Percentiles rank a stretch among this genome's conserved stretches.
phyloP scores from a whole-genome alignment of 306 rosid species.

The Trifolium fragiferum region DNA sequence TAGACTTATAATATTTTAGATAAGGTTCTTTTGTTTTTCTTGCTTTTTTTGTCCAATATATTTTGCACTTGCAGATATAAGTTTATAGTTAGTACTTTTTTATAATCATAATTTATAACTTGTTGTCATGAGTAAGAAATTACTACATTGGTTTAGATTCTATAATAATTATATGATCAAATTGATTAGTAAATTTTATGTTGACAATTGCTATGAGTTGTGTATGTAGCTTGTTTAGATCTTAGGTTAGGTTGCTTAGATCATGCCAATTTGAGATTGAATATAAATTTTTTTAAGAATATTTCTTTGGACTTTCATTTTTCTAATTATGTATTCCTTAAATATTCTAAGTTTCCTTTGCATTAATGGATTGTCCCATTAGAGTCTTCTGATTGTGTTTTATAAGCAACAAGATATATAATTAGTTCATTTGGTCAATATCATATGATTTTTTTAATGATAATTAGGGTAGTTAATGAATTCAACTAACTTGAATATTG shows the following conservation, averaged over 20 bases:
- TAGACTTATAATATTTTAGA: constrained; percentile 41
- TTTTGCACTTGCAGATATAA: background rate
- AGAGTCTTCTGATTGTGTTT: background rate
- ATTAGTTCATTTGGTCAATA: too few species aligned
- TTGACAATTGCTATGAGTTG: background rate
- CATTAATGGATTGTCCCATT: background rate
- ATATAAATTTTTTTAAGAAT: background rate
- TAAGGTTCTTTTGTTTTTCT: constrained; percentile 37
- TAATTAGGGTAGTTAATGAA: too few species aligned
- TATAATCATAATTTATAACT: background rate
- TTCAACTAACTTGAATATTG: too few species aligned
- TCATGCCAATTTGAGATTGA: background rate
- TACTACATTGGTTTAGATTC: background rate
- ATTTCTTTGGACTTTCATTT: background rate
- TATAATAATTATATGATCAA: background rate
- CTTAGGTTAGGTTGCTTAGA: background rate
- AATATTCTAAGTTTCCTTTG: background rate
- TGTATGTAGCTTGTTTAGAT: background rate
- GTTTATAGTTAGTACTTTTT: background rate
- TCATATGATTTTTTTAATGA: too few species aligned
- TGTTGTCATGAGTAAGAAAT: background rate
- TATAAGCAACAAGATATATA: background rate
- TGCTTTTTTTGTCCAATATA: background rate
- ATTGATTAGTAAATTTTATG: background rate
- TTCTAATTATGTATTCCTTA: background rate